Evolutionary conservation across 805 yeast genomes (phyloP), one percentile per base, ranked within the genome.

Genomic region (Torulaspora franciscae): DNA sequence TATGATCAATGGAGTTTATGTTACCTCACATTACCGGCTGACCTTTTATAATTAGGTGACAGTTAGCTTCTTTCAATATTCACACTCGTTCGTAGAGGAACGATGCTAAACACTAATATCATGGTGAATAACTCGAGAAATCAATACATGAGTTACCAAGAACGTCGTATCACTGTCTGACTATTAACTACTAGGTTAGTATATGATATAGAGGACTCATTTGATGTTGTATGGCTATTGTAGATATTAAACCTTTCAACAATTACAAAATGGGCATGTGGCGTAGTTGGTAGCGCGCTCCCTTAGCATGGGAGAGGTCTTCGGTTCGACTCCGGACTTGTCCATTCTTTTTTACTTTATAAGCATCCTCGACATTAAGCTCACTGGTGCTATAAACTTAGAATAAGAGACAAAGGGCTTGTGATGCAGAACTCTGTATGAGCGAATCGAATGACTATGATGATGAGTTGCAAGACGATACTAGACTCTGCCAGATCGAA

Each of bases 261-360:
- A 19, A 19, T 19, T 30, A 13, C 8, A 30, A 4, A 11, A 38
- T 6, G 42, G 42, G 37, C 42, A 32, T 39, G 80, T 77, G 82
- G 82, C 82, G 82, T 73, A 77, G 82, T 77, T 76, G 82, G 82
- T 77, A 77, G 82, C 81, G 82, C 81, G 82, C 73, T 75, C 77
- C 76, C 81, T 76, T 77, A 75, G 81, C 81, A 76, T 76, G 82
- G 75, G 79, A 75, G 74, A 76, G 81, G 83, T 77, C 82, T 75
- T 77, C 78, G 81, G 82, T 77, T 77, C 81, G 79, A 77, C 72
- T 76, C 82, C 81, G 77, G 78, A 75, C 80, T 77, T 78, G 81
- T 77, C 81, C 81, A 76, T 45, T 66, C 49, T 47, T 39, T 39
- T 39, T 32, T 24, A 11, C 9, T 9, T 7, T 4, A 8, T 8